phyloP scores from a whole-genome alignment of 352 stramenopile species.

The Peronosclerospora sorghi region DNA sequence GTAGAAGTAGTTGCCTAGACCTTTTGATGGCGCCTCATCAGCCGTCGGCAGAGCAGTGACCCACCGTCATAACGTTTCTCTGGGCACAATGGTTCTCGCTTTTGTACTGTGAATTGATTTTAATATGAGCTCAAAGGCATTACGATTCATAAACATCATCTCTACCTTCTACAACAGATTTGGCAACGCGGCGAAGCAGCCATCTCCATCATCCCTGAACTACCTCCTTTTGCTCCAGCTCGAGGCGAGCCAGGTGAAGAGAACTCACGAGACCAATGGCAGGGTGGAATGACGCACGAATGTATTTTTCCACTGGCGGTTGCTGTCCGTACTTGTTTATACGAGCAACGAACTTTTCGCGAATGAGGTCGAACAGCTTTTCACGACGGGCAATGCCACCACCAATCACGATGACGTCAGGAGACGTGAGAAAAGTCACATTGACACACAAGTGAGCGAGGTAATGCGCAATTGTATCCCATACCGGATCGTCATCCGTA shows the following conservation, averaged over 20 bases:
- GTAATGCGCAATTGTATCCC: constrained; percentile 91
- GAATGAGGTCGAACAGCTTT: constrained; percentile 76
- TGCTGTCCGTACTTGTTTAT: constrained; percentile 77
- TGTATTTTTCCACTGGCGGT: constrained; percentile 61
- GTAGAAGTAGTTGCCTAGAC: too few species aligned
- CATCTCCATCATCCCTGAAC: neutral
- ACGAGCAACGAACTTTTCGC: constrained; percentile 63
- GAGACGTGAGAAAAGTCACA: constrained; percentile 86
- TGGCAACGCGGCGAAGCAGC: neutral
- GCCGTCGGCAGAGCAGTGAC: too few species aligned
- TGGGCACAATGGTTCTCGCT: too few species aligned
- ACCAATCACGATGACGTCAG: constrained; percentile 92
- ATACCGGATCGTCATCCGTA: constrained; percentile 83
- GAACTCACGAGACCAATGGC: constrained; percentile 78
- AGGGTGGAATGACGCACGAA: constrained; percentile 73
- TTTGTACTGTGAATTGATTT: too few species aligned
- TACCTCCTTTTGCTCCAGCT: constrained; percentile 28
- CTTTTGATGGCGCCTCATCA: too few species aligned
- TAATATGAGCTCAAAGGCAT: too few species aligned
- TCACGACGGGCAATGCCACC: constrained; percentile 90
- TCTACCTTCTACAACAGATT: constrained; percentile 23
- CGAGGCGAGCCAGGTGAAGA: constrained; percentile 62
- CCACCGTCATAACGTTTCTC: too few species aligned
- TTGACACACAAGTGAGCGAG: constrained; percentile 91
- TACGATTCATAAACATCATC: neutral